These are phyloP conservation scores for Exserohilum turcica DNA, from an alignment of 2,329 filamentous ascomycete species.

Conservation along the genomic window DNA sequence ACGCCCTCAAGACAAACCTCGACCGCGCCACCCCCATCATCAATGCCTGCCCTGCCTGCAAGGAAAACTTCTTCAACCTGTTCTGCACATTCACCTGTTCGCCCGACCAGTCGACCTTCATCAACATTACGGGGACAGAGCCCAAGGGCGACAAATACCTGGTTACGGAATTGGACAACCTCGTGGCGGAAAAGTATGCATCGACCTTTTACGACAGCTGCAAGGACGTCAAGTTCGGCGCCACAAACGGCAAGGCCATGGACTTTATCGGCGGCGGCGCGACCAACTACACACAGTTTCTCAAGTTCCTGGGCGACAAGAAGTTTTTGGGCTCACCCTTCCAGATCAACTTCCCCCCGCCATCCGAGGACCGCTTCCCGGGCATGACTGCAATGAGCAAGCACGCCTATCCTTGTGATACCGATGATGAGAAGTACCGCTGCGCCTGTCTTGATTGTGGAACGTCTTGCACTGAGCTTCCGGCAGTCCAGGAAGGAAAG, in stretches of 20 bases:
- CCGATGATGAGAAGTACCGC: constrained; percentile 80
- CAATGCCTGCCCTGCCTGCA: constrained; percentile 92
- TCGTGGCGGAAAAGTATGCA: constrained; percentile 83
- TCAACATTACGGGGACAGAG: constrained; percentile 83
- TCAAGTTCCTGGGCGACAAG: constrained; percentile 93
- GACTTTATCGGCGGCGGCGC: constrained; percentile 94
- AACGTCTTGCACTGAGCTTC: constrained; percentile 80
- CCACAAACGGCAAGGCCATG: constrained; percentile 91
- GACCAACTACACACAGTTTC: constrained; percentile 82
- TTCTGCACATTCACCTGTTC: constrained; percentile 99
- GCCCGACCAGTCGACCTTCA: constrained; percentile 90
- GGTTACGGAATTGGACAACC: constrained; percentile 89
- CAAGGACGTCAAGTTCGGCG: constrained; percentile 98
- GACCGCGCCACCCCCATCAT: constrained; percentile 88
- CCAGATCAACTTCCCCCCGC: constrained; percentile 89
- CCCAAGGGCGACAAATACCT: constrained; percentile 65
- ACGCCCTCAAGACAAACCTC: constrained; percentile 80
- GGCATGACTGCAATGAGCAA: constrained; percentile 75
- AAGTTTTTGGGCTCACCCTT: constrained; percentile 92
- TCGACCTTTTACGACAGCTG: constrained; percentile 93
- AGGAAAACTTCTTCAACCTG: constrained; percentile 96
- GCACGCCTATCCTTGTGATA: constrained; percentile 84
- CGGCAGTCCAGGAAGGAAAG: constrained; percentile 70
- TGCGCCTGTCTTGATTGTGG: constrained; percentile 96
- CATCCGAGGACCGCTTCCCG: constrained; percentile 62